Percentiles rank a stretch among this genome's conserved stretches.
Conservation (phyloP, 2,329 filamentous ascomycete genomes). For the Cytospora mali region DNA sequence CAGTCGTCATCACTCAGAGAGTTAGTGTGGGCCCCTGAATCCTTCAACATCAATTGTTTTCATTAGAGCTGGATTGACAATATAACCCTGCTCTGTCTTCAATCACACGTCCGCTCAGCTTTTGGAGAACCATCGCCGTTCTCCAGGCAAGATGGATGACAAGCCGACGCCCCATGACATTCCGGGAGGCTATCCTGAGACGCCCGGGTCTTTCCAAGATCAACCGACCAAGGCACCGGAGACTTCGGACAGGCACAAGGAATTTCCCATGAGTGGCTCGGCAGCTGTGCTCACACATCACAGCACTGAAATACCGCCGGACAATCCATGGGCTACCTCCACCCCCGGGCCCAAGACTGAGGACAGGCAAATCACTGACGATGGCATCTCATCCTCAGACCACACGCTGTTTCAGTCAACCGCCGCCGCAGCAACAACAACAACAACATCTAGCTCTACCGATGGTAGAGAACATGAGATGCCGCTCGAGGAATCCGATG, state of each 20-base stretch:
- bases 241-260: not conserved
- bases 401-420: not conserved
- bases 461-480: not conserved
- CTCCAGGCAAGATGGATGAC: conserved; percentile 6
- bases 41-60: not conserved
- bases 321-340: not conserved
- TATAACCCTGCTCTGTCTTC: not conserved
- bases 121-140: not conserved
- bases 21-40: not conserved
- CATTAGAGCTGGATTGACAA: not conserved
- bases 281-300: not conserved
- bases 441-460: not conserved
- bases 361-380: conserved; percentile 1
- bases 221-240: not conserved
- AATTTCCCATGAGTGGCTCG: not conserved
- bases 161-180: conserved; percentile 3
- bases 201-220: conserved; percentile 12
- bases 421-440: not conserved
- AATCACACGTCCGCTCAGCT: not conserved
- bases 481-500: not conserved
- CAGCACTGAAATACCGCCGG: not conserved
- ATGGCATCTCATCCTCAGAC: conserved; percentile 9
- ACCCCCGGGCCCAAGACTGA: not conserved
- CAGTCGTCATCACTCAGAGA: not conserved
- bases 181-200: conserved; percentile 13